Conservation (phyloP, 2,329 filamentous ascomycete genomes). For the Tricladium varicosporioides region DNA sequence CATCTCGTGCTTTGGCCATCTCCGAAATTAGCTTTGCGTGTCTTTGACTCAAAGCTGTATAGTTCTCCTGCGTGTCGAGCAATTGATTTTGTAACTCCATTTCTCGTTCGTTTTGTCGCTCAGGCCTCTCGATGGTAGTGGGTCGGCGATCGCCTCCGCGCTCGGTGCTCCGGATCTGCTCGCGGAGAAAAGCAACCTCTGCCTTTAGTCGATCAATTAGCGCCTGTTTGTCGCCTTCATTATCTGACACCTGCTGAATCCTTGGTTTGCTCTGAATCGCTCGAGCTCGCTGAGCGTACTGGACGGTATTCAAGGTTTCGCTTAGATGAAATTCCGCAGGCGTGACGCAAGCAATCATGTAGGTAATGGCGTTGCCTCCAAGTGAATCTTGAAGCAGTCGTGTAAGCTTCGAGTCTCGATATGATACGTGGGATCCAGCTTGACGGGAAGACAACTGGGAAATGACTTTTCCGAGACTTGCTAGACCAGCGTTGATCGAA, state of each 20-base stretch:
- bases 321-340: constrained; percentile 96
- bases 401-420: constrained; percentile 96
- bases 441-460: constrained; percentile 92
- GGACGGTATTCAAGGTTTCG: constrained; percentile 95
- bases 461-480: constrained; percentile 95
- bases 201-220: constrained; percentile 91
- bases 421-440: constrained; percentile 87
- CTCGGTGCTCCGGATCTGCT: constrained; percentile 87
- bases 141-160: constrained; percentile 54
- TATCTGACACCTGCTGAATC: constrained; percentile 82
- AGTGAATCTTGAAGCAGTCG: constrained; percentile 93
- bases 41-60: constrained; percentile 83
- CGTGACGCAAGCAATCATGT: constrained; percentile 99
- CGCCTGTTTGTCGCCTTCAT: constrained; percentile 86
- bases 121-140: constrained; percentile 65
- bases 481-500: constrained; percentile 94
- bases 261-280: constrained; percentile 97
- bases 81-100: constrained; percentile 90
- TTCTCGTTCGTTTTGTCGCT: constrained; percentile 81
- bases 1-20: constrained; percentile 80
- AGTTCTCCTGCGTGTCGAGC: constrained; percentile 91
- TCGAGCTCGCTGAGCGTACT: constrained; percentile 93
- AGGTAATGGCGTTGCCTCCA: constrained; percentile 95
- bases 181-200: constrained; percentile 88
- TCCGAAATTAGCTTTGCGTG: constrained; percentile 96